Evolutionary conservation across 2,329 filamentous ascomycete genomes (phyloP).

Genomic region (Fusarium beomiforme): DNA sequence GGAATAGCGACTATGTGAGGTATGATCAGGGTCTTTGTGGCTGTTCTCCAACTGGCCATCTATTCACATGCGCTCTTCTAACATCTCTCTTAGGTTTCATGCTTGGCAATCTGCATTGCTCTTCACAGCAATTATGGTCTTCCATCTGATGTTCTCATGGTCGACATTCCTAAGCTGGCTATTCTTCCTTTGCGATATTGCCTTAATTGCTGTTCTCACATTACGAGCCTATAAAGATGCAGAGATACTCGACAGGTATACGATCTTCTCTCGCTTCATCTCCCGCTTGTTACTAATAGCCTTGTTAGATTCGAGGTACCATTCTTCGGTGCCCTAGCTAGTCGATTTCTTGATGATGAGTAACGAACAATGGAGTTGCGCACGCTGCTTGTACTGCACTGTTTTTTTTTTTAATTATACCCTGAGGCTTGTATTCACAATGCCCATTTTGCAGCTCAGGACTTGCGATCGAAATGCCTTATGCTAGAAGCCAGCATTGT

Average conservation of each 20-base stretch:
- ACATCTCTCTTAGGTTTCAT: slow-evolving; percentile 75
- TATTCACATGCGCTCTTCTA: slow-evolving; percentile 2
- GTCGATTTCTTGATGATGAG: slow-evolving; percentile 90
- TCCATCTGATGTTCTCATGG: slow-evolving; percentile 90
- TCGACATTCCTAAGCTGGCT: slow-evolving; percentile 85
- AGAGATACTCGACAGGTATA: slow-evolving; percentile 69
- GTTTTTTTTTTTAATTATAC: neutral
- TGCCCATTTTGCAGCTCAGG: slow-evolving; percentile 20
- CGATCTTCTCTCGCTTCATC: neutral
- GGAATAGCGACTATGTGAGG: slow-evolving; percentile 97
- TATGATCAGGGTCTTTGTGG: slow-evolving; percentile 53
- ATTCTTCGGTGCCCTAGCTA: slow-evolving; percentile 85
- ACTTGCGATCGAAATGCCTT: neutral
- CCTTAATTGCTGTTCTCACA: slow-evolving; percentile 79
- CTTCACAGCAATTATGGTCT: slow-evolving; percentile 77
- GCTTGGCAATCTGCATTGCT: slow-evolving; percentile 93
- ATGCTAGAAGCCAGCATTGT: neutral
- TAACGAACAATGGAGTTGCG: slow-evolving; percentile 31
- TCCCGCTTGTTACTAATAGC: neutral
- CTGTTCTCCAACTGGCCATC: neutral
- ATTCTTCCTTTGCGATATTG: slow-evolving; percentile 79
- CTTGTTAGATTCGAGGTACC: slow-evolving; percentile 81
- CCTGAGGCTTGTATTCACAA: slow-evolving; percentile 13
- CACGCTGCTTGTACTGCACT: neutral
- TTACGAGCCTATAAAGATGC: slow-evolving; percentile 87